Evolutionary conservation across 2,329 filamentous ascomycete species (phyloP).

Genomic region (Fusarium tricinctum): DNA sequence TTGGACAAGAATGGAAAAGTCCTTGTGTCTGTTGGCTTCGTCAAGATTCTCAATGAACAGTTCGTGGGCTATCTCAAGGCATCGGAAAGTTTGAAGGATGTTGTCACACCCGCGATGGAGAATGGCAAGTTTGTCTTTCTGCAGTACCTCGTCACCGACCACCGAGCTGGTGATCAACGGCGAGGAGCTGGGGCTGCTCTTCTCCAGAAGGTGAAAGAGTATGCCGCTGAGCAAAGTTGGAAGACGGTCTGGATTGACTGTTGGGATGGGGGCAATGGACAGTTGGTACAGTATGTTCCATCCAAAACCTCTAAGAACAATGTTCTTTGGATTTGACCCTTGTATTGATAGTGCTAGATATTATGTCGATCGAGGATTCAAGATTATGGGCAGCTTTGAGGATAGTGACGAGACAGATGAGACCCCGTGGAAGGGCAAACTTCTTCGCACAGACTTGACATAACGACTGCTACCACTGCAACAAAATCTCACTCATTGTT

Average conservation of each 20-base stretch:
- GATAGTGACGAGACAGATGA: slow-evolving; percentile 5
- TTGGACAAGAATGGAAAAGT: slow-evolving; percentile 30
- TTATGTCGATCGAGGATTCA: slow-evolving; percentile 39
- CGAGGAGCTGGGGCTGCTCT: slow-evolving; percentile 36
- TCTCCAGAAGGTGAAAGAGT: slow-evolving; percentile 35
- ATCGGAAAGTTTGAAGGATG: slow-evolving; percentile 25
- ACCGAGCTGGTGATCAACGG: slow-evolving; percentile 28
- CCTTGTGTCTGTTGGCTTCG: slow-evolving; percentile 36
- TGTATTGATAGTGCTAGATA: slow-evolving; percentile 39
- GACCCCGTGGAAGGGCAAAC: slow-evolving; percentile 33
- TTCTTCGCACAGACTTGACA: slow-evolving; percentile 36
- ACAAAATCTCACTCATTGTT: background rate
- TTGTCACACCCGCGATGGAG: slow-evolving; percentile 23
- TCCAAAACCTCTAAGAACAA: background rate
- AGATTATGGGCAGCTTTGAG: slow-evolving; percentile 28
- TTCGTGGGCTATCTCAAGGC: slow-evolving; percentile 30
- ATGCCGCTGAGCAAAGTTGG: slow-evolving; percentile 32
- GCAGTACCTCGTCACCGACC: slow-evolving; percentile 33
- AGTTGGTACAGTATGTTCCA: slow-evolving; percentile 40
- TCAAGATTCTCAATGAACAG: slow-evolving; percentile 13
- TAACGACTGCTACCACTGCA: slow-evolving; percentile 12
- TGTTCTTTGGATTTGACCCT: background rate
- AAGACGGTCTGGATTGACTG: slow-evolving; percentile 48
- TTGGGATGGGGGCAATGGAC: slow-evolving; percentile 47
- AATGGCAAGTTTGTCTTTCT: slow-evolving; percentile 38